Conservation (phyloP, 2,329 filamentous ascomycete species). For the Teratosphaeria destructans region DNA sequence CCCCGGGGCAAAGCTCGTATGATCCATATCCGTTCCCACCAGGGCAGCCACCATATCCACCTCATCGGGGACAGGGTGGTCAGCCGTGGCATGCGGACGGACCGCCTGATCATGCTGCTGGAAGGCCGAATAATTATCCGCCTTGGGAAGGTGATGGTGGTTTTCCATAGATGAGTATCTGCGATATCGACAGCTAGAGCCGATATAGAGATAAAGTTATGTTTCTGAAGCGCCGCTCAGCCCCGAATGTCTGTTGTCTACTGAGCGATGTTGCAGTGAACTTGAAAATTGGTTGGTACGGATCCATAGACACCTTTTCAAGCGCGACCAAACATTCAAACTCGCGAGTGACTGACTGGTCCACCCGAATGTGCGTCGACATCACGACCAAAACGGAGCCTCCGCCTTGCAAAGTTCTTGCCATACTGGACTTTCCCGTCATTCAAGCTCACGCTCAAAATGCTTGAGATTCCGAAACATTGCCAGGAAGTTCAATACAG, state of each 20-base stretch:
- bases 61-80: not conserved
- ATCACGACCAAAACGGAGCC: no score
- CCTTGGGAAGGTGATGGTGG: not conserved
- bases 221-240: not conserved
- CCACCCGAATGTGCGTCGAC: no score
- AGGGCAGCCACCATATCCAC: not conserved
- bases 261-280: not conserved
- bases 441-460: no score
- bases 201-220: not conserved
- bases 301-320: no score
- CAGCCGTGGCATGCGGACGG: not conserved
- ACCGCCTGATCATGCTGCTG: not conserved
- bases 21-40: not conserved
- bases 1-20: not conserved
- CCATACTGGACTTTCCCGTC: no score
- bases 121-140: not conserved
- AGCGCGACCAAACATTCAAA: no score
- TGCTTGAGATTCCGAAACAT: not conserved
- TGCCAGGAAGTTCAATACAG: not conserved
- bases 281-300: no score
- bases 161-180: not conserved
- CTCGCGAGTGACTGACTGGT: no score
- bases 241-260: not conserved
- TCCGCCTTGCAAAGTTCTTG: no score
- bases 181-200: not conserved